These are phyloP conservation scores for Lactuca saligna DNA, from an alignment of 129 eudicot genomes.

Conservation along the genomic window DNA sequence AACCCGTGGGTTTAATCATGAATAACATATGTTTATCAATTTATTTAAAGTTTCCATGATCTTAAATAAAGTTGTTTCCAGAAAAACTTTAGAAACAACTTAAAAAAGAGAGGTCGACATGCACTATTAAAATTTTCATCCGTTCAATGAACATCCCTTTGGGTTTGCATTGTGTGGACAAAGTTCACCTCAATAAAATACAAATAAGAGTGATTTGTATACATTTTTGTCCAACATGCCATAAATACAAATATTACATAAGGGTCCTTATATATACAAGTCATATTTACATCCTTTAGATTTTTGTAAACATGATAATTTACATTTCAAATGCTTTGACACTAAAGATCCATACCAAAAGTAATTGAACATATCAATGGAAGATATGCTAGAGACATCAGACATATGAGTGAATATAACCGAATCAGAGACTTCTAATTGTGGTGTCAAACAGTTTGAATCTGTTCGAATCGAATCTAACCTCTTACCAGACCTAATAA, in stretches of 20 bases:
- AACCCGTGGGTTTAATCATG: not conserved
- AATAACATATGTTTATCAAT: not conserved
- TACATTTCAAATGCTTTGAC: not conserved
- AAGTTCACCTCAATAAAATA: not conserved
- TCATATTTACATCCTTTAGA: not conserved
- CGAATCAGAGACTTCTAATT: too few relatives aligned
- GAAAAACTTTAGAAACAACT: too few relatives aligned
- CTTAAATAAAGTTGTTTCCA: not conserved
- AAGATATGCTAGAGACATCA: not conserved
- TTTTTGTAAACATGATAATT: not conserved
- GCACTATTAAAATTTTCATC: not conserved
- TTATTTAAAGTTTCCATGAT: not conserved
- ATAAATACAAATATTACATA: not conserved
- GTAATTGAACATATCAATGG: not conserved
- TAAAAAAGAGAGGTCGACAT: not conserved
- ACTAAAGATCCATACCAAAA: not conserved
- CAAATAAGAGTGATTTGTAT: not conserved
- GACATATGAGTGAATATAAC: too few relatives aligned
- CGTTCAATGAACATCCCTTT: not conserved
- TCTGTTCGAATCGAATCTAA: too few relatives aligned
- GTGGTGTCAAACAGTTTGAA: too few relatives aligned
- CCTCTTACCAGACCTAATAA: too few relatives aligned
- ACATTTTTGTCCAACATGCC: slow-evolving; percentile 2
- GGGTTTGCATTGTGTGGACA: not conserved
- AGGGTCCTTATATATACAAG: not conserved